A percentile compares a stretch with the other conserved stretches of the same genome.
phyloP scores from a whole-genome alignment of 495 filamentous ascomycete genomes.

The Hypoxylon crocopeplum region DNA sequence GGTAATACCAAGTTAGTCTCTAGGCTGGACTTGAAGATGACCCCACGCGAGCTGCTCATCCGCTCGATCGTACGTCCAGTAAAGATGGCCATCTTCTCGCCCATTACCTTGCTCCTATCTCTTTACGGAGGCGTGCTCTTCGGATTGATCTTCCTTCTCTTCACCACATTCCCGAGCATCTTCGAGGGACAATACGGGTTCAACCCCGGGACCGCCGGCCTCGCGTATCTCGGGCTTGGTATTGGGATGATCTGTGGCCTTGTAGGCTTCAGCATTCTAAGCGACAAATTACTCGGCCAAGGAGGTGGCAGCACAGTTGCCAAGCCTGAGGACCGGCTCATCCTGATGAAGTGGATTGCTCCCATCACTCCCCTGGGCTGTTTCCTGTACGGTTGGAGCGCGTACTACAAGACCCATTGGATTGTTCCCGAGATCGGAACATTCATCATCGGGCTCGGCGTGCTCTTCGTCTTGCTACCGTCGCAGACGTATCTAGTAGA shows the following conservation, averaged over 20 bases:
- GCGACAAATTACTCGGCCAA: conserved; percentile 41
- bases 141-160: conserved; percentile 54
- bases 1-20: conserved; percentile 58
- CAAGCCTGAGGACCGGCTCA: conserved; percentile 28
- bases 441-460: conserved; percentile 51
- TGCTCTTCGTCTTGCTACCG: conserved; percentile 50
- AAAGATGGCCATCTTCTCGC: conserved; percentile 60
- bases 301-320: neutral
- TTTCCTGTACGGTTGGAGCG: conserved; percentile 47
- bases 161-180: conserved; percentile 57
- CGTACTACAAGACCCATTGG: conserved; percentile 47
- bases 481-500: conserved; percentile 61
- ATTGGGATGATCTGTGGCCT: conserved; percentile 49
- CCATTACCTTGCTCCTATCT: conserved; percentile 55
- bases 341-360: conserved; percentile 39
- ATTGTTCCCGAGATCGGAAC: conserved; percentile 58
- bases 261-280: conserved; percentile 38
- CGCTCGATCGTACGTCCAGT: conserved; percentile 54
- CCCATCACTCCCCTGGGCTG: conserved; percentile 30
- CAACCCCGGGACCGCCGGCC: conserved; percentile 37
- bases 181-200: conserved; percentile 50
- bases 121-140: conserved; percentile 48
- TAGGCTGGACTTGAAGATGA: conserved; percentile 35
- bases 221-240: conserved; percentile 60
- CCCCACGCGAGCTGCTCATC: conserved; percentile 41